A percentile compares a stretch with the other conserved stretches of the same genome.
These are phyloP conservation scores for Flaveria brownii DNA, from an alignment of 129 eudicot species.

Conservation along the genomic window DNA sequence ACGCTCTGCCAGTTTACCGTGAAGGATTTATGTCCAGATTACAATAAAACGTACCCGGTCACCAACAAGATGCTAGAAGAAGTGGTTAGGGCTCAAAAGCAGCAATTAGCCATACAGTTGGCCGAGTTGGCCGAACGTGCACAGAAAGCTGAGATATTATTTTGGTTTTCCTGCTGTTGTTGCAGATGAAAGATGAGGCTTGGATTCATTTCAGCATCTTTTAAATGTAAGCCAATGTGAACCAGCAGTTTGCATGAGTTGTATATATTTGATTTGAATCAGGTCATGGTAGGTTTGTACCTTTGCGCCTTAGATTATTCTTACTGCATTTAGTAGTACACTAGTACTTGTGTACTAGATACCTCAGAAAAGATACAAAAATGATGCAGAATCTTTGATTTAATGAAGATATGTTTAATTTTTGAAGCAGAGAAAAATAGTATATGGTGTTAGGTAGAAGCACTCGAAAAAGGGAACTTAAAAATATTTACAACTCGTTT, in stretches of 20 bases:
- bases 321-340: neutral
- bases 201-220: conserved; percentile 14
- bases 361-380: neutral
- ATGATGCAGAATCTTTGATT: neutral
- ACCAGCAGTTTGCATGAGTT: conserved; percentile 28
- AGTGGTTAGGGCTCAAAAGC: conserved; percentile 16
- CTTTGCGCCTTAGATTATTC: conserved; percentile 6
- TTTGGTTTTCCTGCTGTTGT: neutral
- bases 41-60: conserved; percentile 9
- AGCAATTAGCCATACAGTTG: neutral
- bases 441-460: neutral
- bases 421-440: neutral
- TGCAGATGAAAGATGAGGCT: conserved; percentile 6
- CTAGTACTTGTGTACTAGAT: neutral
- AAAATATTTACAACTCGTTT: too few species aligned
- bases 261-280: conserved; percentile 31
- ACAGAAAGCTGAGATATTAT: conserved; percentile 6
- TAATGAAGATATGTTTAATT: neutral
- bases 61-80: conserved; percentile 23
- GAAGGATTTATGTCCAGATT: conserved; percentile 3
- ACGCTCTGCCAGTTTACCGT: conserved; percentile 33
- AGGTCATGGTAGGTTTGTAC: conserved; percentile 21
- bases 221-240: neutral
- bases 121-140: conserved; percentile 14
- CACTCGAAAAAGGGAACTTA: too few species aligned